Evolutionary conservation across 2,329 filamentous ascomycete species (phyloP).

Genomic region (Ustulina deusta): DNA sequence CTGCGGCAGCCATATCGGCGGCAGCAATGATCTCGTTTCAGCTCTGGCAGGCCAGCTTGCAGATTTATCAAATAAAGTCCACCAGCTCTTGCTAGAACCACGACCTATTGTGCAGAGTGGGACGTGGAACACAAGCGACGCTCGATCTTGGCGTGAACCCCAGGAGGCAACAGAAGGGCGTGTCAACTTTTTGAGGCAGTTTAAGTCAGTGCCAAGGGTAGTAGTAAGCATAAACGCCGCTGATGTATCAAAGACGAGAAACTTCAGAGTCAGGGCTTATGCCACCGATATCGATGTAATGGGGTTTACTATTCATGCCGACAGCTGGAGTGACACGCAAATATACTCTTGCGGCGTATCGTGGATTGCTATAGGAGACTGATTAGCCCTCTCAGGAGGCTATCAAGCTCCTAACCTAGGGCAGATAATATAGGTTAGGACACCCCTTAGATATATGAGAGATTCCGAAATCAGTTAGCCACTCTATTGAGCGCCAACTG

Average conservation of each 20-base stretch:
- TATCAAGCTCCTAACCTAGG: no score
- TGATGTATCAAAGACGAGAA: background rate
- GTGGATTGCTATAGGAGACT: background rate
- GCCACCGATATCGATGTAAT: background rate
- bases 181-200: background rate
- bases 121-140: background rate
- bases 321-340: background rate
- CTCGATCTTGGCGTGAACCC: background rate
- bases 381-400: background rate
- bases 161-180: background rate
- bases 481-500: no score
- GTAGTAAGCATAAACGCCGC: background rate
- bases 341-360: background rate
- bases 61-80: background rate
- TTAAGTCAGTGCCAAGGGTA: conserved; percentile 4
- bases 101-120: background rate
- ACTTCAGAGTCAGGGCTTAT: background rate
- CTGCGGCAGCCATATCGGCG: background rate
- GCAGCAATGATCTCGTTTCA: background rate
- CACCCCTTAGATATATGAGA: no score
- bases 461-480: no score
- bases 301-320: background rate
- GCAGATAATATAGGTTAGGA: no score
- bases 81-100: background rate
- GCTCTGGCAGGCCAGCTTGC: background rate